Evolutionary conservation across 2,329 filamentous ascomycete genomes (phyloP), one percentile per base, ranked within the genome.

Genomic region (Pseudofabraea citricarpa): DNA sequence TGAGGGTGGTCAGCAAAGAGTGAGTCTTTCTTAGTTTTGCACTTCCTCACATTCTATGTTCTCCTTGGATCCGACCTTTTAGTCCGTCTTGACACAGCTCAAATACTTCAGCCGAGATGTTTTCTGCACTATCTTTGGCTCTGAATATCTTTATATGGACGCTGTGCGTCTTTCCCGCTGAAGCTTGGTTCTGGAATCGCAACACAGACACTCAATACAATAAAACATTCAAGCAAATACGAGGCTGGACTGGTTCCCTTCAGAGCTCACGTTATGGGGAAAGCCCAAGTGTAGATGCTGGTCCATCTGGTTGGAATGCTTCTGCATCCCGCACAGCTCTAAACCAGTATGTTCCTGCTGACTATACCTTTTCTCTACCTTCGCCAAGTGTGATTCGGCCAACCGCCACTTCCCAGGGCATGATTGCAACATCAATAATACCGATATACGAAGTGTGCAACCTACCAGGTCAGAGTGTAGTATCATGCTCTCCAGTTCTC

Each of bases 381-480:
- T 35, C 47, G 18, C 24, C 43, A 18, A 35, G 32, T 5, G 24
- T 45, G 20, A 47, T 47, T 21, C 37, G 22, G 15, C 44, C 48
- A 6, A 40, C 31, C 9, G 6, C 35, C 19, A 47, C 46, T 13
- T 51, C 36, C 7, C 49, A 52, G 37, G 49, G 42, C n/a, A 53
- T 46, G 47, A 24, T 43, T 12, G 44, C 52, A n/a, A 55, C 45
- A 18, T 48, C 51, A 10, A 32, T 49, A 9, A 38, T 56, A 13
- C 45, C 53, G 2, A 33, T 49, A 4, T 56, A 55, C 36, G 48
- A 55, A 41, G 38, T 52, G 5, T 56, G 54, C 21, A 47, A 49
- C 19, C 41, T 45, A 18, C 47, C 49, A 27, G 52, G 45, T 6
- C 23, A 38, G 19, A 49, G 45, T 18, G 42, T 37, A 12, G 46